These are phyloP conservation scores for Chrysosporium queenslandicum DNA, from an alignment of 2,329 filamentous ascomycete species.

Conservation along the genomic window DNA sequence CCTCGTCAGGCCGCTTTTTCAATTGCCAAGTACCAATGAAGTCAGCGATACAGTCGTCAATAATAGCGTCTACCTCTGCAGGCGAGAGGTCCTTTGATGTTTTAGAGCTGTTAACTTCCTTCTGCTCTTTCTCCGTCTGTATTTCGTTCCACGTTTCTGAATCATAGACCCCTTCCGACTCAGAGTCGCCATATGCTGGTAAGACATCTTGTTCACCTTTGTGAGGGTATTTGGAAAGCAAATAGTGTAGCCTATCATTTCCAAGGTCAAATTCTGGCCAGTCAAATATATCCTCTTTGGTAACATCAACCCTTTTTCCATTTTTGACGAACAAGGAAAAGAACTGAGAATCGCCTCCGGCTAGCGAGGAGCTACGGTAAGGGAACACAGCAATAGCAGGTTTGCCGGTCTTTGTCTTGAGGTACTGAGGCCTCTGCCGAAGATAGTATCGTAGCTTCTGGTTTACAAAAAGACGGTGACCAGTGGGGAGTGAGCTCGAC, in stretches of 20 bases:
- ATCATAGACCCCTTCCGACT: slow-evolving; percentile 45
- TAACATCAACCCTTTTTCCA: slow-evolving; percentile 21
- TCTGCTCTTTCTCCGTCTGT: slow-evolving; percentile 43
- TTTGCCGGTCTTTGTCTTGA: slow-evolving; percentile 19
- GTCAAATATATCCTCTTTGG: slow-evolving; percentile 22
- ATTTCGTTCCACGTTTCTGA: slow-evolving; percentile 53
- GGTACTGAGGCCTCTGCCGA: slow-evolving; percentile 20
- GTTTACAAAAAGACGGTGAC: slow-evolving; percentile 26
- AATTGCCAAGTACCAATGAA: slow-evolving; percentile 49
- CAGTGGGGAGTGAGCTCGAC: slow-evolving; percentile 20
- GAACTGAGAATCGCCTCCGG: slow-evolving; percentile 15
- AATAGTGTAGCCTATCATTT: slow-evolving; percentile 24
- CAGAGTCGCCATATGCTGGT: slow-evolving; percentile 48
- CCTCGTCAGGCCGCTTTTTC: slow-evolving; percentile 47
- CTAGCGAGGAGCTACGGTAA: slow-evolving; percentile 18
- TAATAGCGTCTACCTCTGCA: slow-evolving; percentile 43
- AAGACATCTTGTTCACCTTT: slow-evolving; percentile 34
- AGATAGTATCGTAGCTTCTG: slow-evolving; percentile 23
- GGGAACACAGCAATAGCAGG: slow-evolving; percentile 24
- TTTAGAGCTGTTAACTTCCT: slow-evolving; percentile 18
- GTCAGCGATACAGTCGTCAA: slow-evolving; percentile 46
- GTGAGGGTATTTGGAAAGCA: slow-evolving; percentile 38
- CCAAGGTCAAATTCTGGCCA: slow-evolving; percentile 23
- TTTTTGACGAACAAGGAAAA: slow-evolving; percentile 27
- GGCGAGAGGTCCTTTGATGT: slow-evolving; percentile 29